A percentile compares a stretch with the other conserved stretches of the same genome.
These are phyloP conservation scores for Rhizopus stolonifer DNA, from an alignment of 371 early-diverging fungal genomes.

Conservation along the genomic window DNA sequence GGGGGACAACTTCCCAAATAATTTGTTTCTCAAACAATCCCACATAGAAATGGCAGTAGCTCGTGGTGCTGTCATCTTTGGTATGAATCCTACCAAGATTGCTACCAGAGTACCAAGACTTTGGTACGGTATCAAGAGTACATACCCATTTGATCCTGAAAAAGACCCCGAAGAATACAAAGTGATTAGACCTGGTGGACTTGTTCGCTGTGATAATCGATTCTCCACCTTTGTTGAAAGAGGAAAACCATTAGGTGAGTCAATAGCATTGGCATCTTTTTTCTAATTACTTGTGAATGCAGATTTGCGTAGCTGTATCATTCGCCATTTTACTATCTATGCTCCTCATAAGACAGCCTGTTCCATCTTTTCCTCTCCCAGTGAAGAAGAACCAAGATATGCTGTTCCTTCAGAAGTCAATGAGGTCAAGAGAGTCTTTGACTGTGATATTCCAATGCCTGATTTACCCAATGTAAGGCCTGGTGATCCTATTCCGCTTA, in stretches of 20 bases:
- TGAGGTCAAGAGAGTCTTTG: slow-evolving; percentile 54
- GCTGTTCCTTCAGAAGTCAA: slow-evolving; percentile 34
- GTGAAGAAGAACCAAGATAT: slow-evolving; percentile 55
- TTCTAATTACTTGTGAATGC: no score
- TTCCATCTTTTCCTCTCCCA: slow-evolving; percentile 54
- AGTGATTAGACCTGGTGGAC: slow-evolving; percentile 40
- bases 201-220: slow-evolving; percentile 44
- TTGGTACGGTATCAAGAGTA: slow-evolving; percentile 54
- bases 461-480: slow-evolving; percentile 37
- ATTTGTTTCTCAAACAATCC: background rate
- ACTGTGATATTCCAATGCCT: slow-evolving; percentile 64
- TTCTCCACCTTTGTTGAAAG: slow-evolving; percentile 45
- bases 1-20: no score
- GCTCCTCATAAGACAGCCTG: slow-evolving; percentile 58
- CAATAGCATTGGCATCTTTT: no score
- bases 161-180: slow-evolving; percentile 47
- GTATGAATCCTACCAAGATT: slow-evolving; percentile 41
- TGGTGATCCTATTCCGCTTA: slow-evolving; percentile 42
- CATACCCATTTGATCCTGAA: slow-evolving; percentile 38
- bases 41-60: slow-evolving; percentile 43
- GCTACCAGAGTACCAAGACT: slow-evolving; percentile 43
- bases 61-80: slow-evolving; percentile 50
- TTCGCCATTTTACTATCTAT: slow-evolving; percentile 54
- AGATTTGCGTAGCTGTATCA: slow-evolving; percentile 52
- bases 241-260: slow-evolving; percentile 42